These are phyloP conservation scores for Aspergillus caelatus DNA, from an alignment of 2,329 filamentous ascomycete species.

Conservation along the genomic window DNA sequence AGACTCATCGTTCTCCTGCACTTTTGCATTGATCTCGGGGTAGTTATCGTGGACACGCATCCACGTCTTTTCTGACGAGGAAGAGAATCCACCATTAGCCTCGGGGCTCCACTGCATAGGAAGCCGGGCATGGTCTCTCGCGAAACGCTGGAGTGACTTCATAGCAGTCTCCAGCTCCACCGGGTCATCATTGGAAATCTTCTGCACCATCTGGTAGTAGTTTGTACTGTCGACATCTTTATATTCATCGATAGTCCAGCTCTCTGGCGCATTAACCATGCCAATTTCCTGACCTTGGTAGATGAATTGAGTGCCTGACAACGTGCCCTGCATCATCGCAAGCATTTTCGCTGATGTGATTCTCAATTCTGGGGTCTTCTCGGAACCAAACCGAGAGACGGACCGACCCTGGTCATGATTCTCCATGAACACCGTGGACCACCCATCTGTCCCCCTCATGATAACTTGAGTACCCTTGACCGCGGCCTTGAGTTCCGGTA, in stretches of 20 bases:
- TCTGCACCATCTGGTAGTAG: slow-evolving; percentile 54
- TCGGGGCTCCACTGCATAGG: slow-evolving; percentile 71
- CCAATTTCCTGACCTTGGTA: slow-evolving; percentile 72
- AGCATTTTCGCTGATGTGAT: slow-evolving; percentile 60
- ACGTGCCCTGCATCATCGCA: slow-evolving; percentile 57
- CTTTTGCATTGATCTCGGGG: slow-evolving; percentile 48
- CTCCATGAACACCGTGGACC: slow-evolving; percentile 67
- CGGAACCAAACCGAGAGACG: slow-evolving; percentile 57
- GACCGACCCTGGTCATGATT: slow-evolving; percentile 68
- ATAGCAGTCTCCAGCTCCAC: slow-evolving; percentile 50
- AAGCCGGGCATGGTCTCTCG: slow-evolving; percentile 68
- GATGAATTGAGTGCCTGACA: slow-evolving; percentile 65
- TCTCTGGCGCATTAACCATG: slow-evolving; percentile 63
- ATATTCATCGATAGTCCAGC: slow-evolving; percentile 66
- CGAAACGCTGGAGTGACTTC: slow-evolving; percentile 60
- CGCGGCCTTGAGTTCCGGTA: slow-evolving; percentile 55
- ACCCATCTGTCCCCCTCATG: slow-evolving; percentile 60
- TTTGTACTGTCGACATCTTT: slow-evolving; percentile 66
- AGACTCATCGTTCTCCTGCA: slow-evolving; percentile 49
- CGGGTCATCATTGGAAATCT: slow-evolving; percentile 38
- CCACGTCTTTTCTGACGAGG: slow-evolving; percentile 60
- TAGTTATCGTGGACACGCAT: slow-evolving; percentile 66
- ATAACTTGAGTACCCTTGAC: slow-evolving; percentile 61
- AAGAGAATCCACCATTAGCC: slow-evolving; percentile 66
- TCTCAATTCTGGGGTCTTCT: slow-evolving; percentile 55